Base-by-base conservation (phyloP, 495 filamentous ascomycete genomes). In the Cercophora scortea region DNA sequence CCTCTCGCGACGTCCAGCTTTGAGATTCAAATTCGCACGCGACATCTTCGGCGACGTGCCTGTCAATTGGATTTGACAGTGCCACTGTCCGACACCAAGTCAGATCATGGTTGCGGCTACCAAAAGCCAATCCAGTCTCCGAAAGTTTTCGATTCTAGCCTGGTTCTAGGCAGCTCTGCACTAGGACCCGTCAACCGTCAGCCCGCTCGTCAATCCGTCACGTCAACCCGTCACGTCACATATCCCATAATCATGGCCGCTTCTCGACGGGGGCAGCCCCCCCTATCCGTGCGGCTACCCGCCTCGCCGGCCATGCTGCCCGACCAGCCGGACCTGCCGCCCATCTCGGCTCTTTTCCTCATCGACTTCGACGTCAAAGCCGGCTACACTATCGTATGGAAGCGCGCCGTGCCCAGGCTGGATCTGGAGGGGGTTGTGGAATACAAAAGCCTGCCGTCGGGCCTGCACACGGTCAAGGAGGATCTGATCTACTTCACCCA, bases 401-500 rank as follows among this genome's bases (percentile, higher is more conserved):
- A 93, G 64, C 81, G 78, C 40, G 80, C 86, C 15, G 67, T 79
- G 6, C 76, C 81, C 15, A 85, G 82, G 41, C 83, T 95, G 47
- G 80, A 89, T 54, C 79, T 98, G 43, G 89, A 94, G 63, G 89
- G 89, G 39, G 83, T 83, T 42, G 90, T 97, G 48, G 93, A 98
- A 66, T 98, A 87, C 79, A 96, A 96, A 69, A 91, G 72, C 49
- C 77, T 98, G 41, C 93, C 93, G 1, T 96, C 91, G 0, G 93
- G 93, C 38, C 69, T 96, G 42, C 93, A 98, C 72, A 88, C 88
- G 52, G 88, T 96, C 9, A 74, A 84, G 43, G 82, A 89, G 48
- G 93, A 98, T 66, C 73, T 96, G 12, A 86, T 98, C 50, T 96
- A 96, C 68, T 98, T 96, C 67, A 80, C 93, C 25, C 89, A 97